Evolutionary conservation across 2,329 filamentous ascomycete species (phyloP), one percentile per base, ranked within the genome.

Genomic region (Calonectria naviculata): DNA sequence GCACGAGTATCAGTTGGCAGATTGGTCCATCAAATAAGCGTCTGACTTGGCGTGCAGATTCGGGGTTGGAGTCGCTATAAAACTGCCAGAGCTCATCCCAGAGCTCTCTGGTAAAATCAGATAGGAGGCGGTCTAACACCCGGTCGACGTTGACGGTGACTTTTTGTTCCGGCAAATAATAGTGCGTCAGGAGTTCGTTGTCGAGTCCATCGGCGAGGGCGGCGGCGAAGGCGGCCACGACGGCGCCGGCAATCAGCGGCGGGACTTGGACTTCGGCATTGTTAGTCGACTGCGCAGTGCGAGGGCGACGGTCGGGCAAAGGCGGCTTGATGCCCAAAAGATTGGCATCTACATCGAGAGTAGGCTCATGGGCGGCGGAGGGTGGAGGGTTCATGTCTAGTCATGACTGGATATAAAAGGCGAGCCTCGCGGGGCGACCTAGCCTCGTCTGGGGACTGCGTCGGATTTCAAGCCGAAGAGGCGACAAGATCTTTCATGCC

Each of bases 1-100:
- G 79, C 17, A 83, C 78, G 8, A 84, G 75, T 13, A 83, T 72
- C n/a, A 83, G 73, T 65, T 84, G 82, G 15, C 80, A 80, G n/a
- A 84, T 75, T 7, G 82, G 82, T 0, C 82, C 82, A 41, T 83
- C 80, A 15, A 84, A 84, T 4, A 84, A 71, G 6, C 81, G 77
- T 26, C 74, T 75, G 47, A 83, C 78, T 56, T 83, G 82, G 19
- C 76, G 78, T 1, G 76, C 74, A 5, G 77, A 79, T n/a, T 78
- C 74, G 3, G 78, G 78, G 66, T 77, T 74, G 4, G 75, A 78
- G 38, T 74, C 67, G 49, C 78, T 78, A 54, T 84, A 83, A 54
- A 82, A 83, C 5, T 70, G 52, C 76, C 78, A 83, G 5, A 84
- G 75, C 58, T 84, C 82, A 65, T 83, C 81, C 82, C 82, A 83